Evolutionary conservation across 2,329 filamentous ascomycete genomes (phyloP).

Genomic region (Stagonosporopsis chrysanthemi): DNA sequence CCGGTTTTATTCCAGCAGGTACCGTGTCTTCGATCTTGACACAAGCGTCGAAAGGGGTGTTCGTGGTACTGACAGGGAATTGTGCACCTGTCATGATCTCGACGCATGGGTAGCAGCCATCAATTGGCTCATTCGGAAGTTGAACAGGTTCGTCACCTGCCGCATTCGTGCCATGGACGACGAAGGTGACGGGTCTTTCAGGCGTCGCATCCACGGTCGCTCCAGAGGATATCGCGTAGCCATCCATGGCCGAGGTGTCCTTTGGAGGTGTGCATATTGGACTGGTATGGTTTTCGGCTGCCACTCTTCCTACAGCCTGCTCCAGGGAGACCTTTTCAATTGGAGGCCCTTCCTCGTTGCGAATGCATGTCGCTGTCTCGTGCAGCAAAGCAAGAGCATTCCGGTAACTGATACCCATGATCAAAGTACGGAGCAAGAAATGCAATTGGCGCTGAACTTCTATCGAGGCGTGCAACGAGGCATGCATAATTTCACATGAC

Average conservation of each 20-base stretch:
- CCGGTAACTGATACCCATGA: conserved; percentile 7
- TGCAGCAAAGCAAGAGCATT: conserved; percentile 3
- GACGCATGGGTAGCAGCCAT: conserved; percentile 15
- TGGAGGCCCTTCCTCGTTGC: neutral
- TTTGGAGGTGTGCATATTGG: conserved; percentile 16
- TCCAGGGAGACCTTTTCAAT: conserved; percentile 8
- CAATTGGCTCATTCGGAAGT: neutral
- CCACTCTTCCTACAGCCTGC: conserved; percentile 13
- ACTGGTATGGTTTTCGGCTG: conserved; percentile 9
- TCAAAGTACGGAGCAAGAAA: neutral
- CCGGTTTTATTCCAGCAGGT: neutral
- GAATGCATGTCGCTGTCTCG: neutral
- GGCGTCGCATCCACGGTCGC: conserved; percentile 11
- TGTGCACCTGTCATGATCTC: conserved; percentile 20
- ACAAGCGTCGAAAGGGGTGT: conserved; percentile 12
- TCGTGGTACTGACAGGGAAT: conserved; percentile 6
- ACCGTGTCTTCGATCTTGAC: conserved; percentile 18
- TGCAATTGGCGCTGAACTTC: neutral
- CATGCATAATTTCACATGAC: neutral
- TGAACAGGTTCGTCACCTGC: conserved; percentile 8
- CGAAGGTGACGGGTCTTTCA: conserved; percentile 13
- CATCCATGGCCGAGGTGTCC: conserved; percentile 19
- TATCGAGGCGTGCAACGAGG: neutral
- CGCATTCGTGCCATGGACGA: conserved; percentile 12
- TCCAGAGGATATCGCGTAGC: conserved; percentile 20